Conservation (phyloP, 371 early-diverging fungal species). For the Mortierella sp. region DNA sequence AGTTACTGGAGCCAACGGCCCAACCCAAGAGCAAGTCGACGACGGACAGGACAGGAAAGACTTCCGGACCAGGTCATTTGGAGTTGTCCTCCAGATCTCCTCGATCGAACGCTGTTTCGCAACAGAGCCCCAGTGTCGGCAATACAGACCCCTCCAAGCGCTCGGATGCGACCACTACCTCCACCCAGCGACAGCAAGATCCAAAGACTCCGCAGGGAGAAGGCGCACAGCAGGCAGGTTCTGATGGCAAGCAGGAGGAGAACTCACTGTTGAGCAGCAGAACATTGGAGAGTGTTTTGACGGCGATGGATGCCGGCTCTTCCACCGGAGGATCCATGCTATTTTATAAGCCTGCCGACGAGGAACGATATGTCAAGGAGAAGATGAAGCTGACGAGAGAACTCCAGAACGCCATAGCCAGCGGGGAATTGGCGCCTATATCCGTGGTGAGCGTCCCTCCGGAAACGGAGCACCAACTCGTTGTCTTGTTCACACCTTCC, state of each 20-base stretch:
- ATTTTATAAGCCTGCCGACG: slow-evolving; percentile 82
- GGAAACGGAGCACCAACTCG: slow-evolving; percentile 75
- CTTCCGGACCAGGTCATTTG: not conserved
- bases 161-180: not conserved
- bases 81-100: slow-evolving; percentile 27
- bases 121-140: not conserved
- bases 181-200: slow-evolving; percentile 34
- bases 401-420: slow-evolving; percentile 79
- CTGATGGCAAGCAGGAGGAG: slow-evolving; percentile 38
- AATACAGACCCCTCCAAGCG: slow-evolving; percentile 24
- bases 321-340: slow-evolving; percentile 70
- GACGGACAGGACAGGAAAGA: slow-evolving; percentile 24
- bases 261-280: slow-evolving; percentile 66
- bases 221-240: not conserved
- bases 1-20: slow-evolving; percentile 35
- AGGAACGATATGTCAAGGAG: slow-evolving; percentile 88
- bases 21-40: not conserved
- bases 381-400: slow-evolving; percentile 84
- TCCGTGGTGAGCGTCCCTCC: slow-evolving; percentile 79
- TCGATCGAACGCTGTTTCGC: slow-evolving; percentile 10
- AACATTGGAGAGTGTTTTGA: slow-evolving; percentile 73
- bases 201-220: slow-evolving; percentile 19
- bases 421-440: slow-evolving; percentile 78
- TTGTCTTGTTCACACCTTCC: slow-evolving; percentile 85
- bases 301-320: slow-evolving; percentile 75